Evolutionary conservation across 495 filamentous ascomycete genomes (phyloP).

Genomic region (Penicillium riverlandense): DNA sequence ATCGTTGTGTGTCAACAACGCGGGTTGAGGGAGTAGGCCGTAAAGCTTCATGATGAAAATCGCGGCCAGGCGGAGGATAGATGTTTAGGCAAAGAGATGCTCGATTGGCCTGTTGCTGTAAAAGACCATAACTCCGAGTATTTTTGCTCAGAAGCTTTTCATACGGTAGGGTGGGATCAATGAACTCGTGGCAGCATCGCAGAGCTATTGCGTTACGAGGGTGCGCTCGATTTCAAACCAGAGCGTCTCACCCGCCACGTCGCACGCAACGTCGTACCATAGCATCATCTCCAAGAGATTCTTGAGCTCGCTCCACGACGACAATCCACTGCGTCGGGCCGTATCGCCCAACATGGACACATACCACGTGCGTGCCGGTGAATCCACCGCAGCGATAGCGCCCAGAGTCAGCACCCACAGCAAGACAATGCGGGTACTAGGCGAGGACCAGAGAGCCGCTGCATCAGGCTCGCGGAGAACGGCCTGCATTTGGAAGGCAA

Average conservation of each 20-base stretch:
- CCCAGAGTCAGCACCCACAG: conserved; percentile 31
- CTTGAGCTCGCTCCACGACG: conserved; percentile 18
- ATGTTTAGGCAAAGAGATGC: too few species aligned
- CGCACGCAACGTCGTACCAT: conserved; percentile 32
- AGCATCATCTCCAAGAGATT: conserved; percentile 19
- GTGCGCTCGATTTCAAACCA: conserved; percentile 20
- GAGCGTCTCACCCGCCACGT: conserved; percentile 17
- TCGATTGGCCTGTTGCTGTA: too few species aligned
- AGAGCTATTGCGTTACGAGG: background rate
- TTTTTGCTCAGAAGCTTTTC: too few species aligned
- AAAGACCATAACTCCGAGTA: too few species aligned
- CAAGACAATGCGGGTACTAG: conserved; percentile 13
- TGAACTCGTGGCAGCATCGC: background rate
- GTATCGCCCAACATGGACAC: conserved; percentile 14
- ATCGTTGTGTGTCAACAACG: too few species aligned
- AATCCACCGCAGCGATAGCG: conserved; percentile 26
- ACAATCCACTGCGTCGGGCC: conserved; percentile 10
- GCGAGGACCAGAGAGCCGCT: conserved; percentile 15
- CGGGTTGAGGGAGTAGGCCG: too few species aligned
- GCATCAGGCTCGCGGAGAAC: conserved; percentile 9
- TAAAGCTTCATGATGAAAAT: too few species aligned
- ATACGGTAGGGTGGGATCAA: too few species aligned
- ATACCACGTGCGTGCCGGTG: conserved; percentile 24
- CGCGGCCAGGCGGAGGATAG: too few species aligned
- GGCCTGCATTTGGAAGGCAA: conserved; percentile 18